Base-by-base conservation (phyloP, 306 rosid species). In the Nissolia schottii region DNA sequence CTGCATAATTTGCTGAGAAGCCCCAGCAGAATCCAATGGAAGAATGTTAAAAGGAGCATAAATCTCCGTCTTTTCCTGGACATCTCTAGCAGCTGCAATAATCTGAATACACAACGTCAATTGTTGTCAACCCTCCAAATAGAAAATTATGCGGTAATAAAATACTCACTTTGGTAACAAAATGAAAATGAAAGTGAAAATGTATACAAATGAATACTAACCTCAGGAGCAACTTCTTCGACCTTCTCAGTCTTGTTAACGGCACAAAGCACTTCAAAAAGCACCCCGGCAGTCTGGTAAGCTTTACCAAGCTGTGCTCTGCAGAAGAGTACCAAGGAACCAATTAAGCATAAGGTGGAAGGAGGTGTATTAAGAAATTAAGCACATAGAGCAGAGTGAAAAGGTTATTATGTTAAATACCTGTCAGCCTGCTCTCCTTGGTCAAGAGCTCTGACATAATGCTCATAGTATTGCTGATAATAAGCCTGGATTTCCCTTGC, bases 201-300 rank as follows among this genome's bases (percentile, higher is more conserved):
- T 18, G 6, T 34, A 24, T 23, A 48, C 49, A 15, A 46, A 78
- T 50, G 13, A 28, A 40, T 68, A 80, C 90, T 74, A 46, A 90
- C 98, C 97, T 93, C 98, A 7, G 98, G 98, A 75, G 98, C 96
- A 56, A 93, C 98, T 84, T 93, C 98, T 78, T 93, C 98, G 37
- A 89, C 97, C 79, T 93, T 91, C 87, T 91, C 98, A 14, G 94
- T 86, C 87, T 93, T 91, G 77, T 93, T 93, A 67, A 93, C 98
- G 1, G 94, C 98, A 53, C 98, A 93, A 51, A 91, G 97, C 77
- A 93, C 98, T 87, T 93, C 98, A 66, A 93, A 93, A 65, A 91
- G 98, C 70, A 91, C 97, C 38, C 96, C 96, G 3, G 97, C 97
- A 0, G 96, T 89, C 79, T 86, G 93, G 82, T 94, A 94, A 74